Evolutionary conservation across 441 rosid genomes (phyloP), one percentile per base, ranked within the genome.

Genomic region (Bocquillonia castaneifolia): DNA sequence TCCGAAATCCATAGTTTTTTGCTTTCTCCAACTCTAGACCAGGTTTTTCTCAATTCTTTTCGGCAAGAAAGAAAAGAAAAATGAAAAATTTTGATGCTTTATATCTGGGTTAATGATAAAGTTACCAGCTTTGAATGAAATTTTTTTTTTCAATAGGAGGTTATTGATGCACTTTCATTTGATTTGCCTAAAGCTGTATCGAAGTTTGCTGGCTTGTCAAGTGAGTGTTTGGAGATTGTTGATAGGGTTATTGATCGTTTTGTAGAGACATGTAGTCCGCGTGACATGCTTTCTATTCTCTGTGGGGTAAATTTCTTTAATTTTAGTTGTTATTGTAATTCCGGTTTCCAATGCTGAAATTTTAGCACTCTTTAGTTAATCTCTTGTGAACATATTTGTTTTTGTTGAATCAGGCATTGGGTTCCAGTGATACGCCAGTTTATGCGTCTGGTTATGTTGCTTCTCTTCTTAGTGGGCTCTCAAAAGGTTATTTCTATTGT

Each of bases 251-350:
- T 89, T 63, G 77, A 81, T 76, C 74, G 64, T 48, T 81, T 89
- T 64, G 74, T 83, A 69, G 80, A 66, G 71, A 74, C 52, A 51
- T 85, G 95, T 70, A 86, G 76, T 79, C 96, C 99, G 0, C 84
- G 96, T 26, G 97, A 93, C 74, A 87, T 93, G 99, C 85, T 85
- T 79, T 66, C 91, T 31, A 69, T 93, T 84, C 82, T 93, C 63
- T 93, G 95, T 29, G 97, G 82, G 96, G 99, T 93, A 68, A 52
- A 45, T 60, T 20, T 32, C 15, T 75, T 53, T 67, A 37, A 15
- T 32, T 37, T 28, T 39, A 52, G 50, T 70, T 15, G 12, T 28
- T 59, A 32, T 14, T 57, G n/a, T n/a, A n/a, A n/a, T 28, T 3
- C 5, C 22, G 42, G 54, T n/a, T 47, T 8, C 14, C n/a, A n/a